Percentiles rank a stretch among this genome's conserved stretches.
Conservation (phyloP, 2,329 filamentous ascomycete species). For the Clonostachys sp. region DNA sequence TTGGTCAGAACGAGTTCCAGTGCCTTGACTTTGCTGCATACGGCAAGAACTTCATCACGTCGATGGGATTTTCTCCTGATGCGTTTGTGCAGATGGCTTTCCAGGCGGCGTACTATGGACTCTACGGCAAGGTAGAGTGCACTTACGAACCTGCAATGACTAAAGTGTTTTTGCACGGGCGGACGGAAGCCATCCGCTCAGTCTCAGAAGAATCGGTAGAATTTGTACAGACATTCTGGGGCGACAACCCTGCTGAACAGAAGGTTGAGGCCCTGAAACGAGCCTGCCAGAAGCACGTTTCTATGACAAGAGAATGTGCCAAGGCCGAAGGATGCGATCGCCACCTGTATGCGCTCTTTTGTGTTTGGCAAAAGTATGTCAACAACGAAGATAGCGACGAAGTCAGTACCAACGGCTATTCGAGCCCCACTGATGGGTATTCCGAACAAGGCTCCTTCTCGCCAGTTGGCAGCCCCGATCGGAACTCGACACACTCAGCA, state of each 20-base stretch:
- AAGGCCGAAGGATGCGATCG: constrained; percentile 90
- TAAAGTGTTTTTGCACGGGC: constrained; percentile 86
- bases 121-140: constrained; percentile 90
- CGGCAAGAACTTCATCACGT: constrained; percentile 96
- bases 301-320: constrained; percentile 76
- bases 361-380: constrained; percentile 86
- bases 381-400: constrained; percentile 58
- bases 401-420: constrained; percentile 56
- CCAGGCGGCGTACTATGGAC: constrained; percentile 94
- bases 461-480: constrained; percentile 46
- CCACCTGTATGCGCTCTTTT: constrained; percentile 90
- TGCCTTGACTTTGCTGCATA: constrained; percentile 86
- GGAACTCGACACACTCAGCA: constrained; percentile 36
- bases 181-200: constrained; percentile 87
- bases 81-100: constrained; percentile 99
- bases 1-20: constrained; percentile 94
- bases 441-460: constrained; percentile 38
- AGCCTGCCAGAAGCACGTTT: constrained; percentile 79
- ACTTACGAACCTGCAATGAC: constrained; percentile 99
- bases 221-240: constrained; percentile 94
- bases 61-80: constrained; percentile 94
- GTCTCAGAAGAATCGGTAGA: constrained; percentile 80
- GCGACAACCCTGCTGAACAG: constrained; percentile 72
- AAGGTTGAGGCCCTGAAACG: constrained; percentile 84
- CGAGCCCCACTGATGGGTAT: constrained; percentile 50